phyloP scores from a whole-genome alignment of 1,139 yeast genomes.

The Suhomyces panamericanus region DNA sequence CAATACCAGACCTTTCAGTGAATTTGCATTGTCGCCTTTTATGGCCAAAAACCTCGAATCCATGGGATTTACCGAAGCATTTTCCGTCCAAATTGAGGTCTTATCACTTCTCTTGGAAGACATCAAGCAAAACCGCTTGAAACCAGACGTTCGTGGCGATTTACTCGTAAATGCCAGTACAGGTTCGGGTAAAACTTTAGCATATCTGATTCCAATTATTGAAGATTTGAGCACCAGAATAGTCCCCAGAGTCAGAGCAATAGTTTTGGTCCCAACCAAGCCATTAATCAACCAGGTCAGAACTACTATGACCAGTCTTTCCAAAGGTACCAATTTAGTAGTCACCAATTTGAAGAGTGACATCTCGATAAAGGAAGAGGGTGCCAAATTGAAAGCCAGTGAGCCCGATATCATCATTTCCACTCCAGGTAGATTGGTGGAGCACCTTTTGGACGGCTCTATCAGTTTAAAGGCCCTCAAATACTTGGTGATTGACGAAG shows the following conservation, averaged over 20 bases:
- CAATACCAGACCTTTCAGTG: conserved; percentile 40
- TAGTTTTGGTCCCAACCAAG: conserved; percentile 85
- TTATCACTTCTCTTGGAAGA: conserved; percentile 58
- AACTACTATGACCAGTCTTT: conserved; percentile 56
- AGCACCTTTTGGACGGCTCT: conserved; percentile 57
- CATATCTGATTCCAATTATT: conserved; percentile 82
- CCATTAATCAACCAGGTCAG: conserved; percentile 84
- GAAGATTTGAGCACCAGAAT: conserved; percentile 62
- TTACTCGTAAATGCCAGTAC: conserved; percentile 90
- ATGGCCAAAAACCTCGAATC: conserved; percentile 49
- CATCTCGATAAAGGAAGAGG: conserved; percentile 68
- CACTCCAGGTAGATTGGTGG: conserved; percentile 95
- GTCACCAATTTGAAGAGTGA: conserved; percentile 60
- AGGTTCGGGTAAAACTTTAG: conserved; percentile 95
- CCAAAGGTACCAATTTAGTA: conserved; percentile 66
- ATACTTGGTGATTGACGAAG: conserved; percentile 88
- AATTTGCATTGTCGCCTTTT: conserved; percentile 41
- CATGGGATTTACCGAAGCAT: conserved; percentile 55
- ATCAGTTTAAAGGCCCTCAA: conserved; percentile 52
- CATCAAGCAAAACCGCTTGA: conserved; percentile 42
- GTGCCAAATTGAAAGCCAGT: conserved; percentile 39
- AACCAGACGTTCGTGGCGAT: conserved; percentile 69
- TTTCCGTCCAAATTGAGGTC: conserved; percentile 76
- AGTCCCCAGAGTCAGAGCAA: conserved; percentile 74
- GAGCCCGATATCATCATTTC: conserved; percentile 78